Conservation (phyloP, 805 yeast genomes). For the Dipodascopsis tothii region DNA sequence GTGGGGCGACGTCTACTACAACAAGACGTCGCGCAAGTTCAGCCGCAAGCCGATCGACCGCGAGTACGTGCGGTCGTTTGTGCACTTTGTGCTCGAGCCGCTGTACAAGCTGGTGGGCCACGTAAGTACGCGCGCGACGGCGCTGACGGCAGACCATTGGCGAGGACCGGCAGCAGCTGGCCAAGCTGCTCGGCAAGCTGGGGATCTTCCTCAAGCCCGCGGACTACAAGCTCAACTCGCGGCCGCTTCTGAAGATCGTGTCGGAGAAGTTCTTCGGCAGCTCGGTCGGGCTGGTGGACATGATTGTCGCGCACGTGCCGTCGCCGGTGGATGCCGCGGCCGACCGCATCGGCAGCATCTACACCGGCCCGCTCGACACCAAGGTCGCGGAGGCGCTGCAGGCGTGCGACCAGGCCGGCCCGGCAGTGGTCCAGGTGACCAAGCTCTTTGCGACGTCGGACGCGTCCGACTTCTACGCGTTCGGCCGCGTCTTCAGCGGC, state of each 20-base stretch:
- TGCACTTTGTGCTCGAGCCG: constrained; percentile 64
- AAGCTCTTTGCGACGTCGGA: constrained; percentile 53
- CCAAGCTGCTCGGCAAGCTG: constrained; percentile 40
- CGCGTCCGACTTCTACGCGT: constrained; percentile 46
- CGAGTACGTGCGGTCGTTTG: constrained; percentile 41
- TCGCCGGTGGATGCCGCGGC: constrained; percentile 36
- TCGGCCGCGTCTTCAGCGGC: constrained; percentile 61
- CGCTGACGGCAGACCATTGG: constrained; percentile 37
- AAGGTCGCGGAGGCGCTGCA: constrained; percentile 25
- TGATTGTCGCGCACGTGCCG: constrained; percentile 33
- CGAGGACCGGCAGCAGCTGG: constrained; percentile 40
- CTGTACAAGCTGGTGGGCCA: constrained; percentile 65
- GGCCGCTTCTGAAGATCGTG: constrained; percentile 48
- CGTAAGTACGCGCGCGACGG: constrained; percentile 12
- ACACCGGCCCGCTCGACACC: constrained; percentile 31
- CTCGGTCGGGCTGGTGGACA: constrained; percentile 48
- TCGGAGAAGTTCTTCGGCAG: constrained; percentile 48
- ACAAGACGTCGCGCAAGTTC: constrained; percentile 41
- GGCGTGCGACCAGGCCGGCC: constrained; percentile 36
- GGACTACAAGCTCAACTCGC: constrained; percentile 44
- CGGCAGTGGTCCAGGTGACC: constrained; percentile 46
- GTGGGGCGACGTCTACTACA: constrained; percentile 71
- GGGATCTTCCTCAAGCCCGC: constrained; percentile 38
- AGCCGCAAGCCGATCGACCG: constrained; percentile 29
- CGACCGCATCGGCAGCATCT: constrained; percentile 13